A percentile compares a stretch with the other conserved stretches of the same genome.
phyloP scores from a whole-genome alignment of 441 rosid genomes.

The Bocquillonia castaneifolia region DNA sequence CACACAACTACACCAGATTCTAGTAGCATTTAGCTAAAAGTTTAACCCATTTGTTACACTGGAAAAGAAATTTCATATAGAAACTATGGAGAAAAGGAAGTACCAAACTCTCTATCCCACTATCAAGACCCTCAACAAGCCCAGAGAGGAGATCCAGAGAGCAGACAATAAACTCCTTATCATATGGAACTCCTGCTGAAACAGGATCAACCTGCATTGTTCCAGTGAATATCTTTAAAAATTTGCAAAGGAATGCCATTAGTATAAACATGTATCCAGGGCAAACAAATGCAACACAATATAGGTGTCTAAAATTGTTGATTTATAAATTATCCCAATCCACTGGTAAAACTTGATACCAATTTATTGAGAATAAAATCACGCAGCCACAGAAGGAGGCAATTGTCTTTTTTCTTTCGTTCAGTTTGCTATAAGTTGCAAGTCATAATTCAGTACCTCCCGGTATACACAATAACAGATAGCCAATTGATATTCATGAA shows the following conservation, averaged over 20 bases:
- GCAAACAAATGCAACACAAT: constrained; percentile 2
- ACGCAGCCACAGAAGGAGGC: neutral
- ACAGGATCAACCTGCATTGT: constrained; percentile 66
- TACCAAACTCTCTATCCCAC: constrained; percentile 96
- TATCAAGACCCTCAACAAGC: constrained; percentile 86
- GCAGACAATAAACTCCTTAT: constrained; percentile 87
- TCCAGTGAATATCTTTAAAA: constrained; percentile 13
- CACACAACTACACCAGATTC: neutral
- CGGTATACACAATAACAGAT: neutral
- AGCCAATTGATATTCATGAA: neutral
- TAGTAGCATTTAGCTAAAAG: neutral
- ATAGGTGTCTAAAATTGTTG: neutral
- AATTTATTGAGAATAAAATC: neutral
- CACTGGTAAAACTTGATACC: neutral
- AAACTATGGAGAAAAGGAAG: constrained; percentile 20
- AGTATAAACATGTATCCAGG: constrained; percentile 5
- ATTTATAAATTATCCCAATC: neutral
- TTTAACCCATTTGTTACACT: constrained; percentile 7
- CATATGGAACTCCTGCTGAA: constrained; percentile 76
- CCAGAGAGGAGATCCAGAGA: constrained; percentile 97
- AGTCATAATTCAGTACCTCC: neutral
- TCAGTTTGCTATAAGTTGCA: neutral
- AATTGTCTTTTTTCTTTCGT: neutral
- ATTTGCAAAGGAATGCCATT: neutral
- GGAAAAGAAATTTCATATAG: constrained; percentile 1